Evolutionary conservation across 106 monocot genomes (phyloP), one percentile per base, ranked within the genome.

Genomic region (Narthecium ossifragum): DNA sequence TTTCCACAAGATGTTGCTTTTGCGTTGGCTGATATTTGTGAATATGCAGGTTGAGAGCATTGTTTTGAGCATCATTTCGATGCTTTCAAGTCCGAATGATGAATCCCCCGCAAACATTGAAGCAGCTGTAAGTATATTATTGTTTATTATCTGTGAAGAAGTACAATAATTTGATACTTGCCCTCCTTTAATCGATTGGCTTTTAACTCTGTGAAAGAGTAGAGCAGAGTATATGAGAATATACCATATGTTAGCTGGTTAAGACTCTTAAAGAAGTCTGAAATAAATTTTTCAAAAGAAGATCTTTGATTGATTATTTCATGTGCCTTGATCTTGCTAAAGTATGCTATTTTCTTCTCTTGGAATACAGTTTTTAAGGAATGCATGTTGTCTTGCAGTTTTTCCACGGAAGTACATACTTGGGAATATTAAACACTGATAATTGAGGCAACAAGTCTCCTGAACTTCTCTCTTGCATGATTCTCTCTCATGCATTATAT

Each of bases 21-120:
- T 6, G n/a, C n/a, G n/a, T n/a, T 3, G 18, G 43, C 43, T 43
- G 18, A 43, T 43, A 3, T 11, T 43, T 13, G 4, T 43, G 43
- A 36, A 50, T 59, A 26, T 60, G 43, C 72, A 87, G 87, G 87
- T 87, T 32, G 87, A 87, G 61, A 87, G 87, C 31, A 87, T 87
- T 27, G 87, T 87, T 47, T 53, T 87, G 26, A 87, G 87, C 62
- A 87, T 87, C n/a, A 87, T 87, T 46, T 87, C 87, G 0, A 87
- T 87, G 87, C 82, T 87, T 57, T 87, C 87, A 54, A 78, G 82
- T 45, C 87, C 87, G n/a, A 87, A 87, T 62, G 87, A 87, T 66
- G 87, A 87, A 66, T 87, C 87, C 21, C 82, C 87, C 40, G 87
- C 87, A 61, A 87, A 87, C 45, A 60, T 87, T 67, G 87, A 87